Evolutionary conservation across 768 basidiomycete genomes (phyloP), one percentile per base, ranked within the genome.

Genomic region (Russula brevipes): DNA sequence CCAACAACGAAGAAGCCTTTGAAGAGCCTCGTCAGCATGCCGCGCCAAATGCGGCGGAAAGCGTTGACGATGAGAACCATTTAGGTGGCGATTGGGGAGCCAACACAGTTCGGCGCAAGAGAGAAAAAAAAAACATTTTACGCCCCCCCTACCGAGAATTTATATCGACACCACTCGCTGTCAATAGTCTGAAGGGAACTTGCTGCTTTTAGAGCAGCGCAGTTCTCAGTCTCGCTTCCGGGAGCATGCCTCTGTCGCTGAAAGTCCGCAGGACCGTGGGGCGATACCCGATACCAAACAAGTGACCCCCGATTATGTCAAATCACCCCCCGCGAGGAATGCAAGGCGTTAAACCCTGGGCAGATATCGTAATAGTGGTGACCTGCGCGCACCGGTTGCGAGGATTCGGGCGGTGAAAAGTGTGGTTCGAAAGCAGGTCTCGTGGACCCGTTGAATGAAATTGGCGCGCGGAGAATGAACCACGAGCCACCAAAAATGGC

Each of bases 41-140:
- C 67, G 44, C 64, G 66, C 3, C 50, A 54, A 38, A 65, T 60
- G 51, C 66, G 66, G 41, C 63, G 63, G 44, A 65, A 47, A 16
- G 65, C 66, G 4, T 45, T 60, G 51, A 67, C 5, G 56, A 67
- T 33, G 51, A 61, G 30, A 4, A 19, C 57, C 63, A 64, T 62
- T 46, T 9, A 3, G 2, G 44, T 24, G 14, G 46, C n/a, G 51
- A 47, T 7, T 44, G 38, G 1, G 30, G 47, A n/a, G 3, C 36
- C 49, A 17, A 30, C 11, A 49, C 24, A 12, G 19, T 12, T 49
- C 49, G 33, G 3, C 49, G 12, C 50, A 19, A n/a, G 9, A 33
- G 16, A 19, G 35, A 9, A 35, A 52, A 14, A 4, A 30, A 50
- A 1, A 5, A 49, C 5, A 3, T 4, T 24, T 30, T 16, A 14